These are phyloP conservation scores for Penicillium argentinense DNA, from an alignment of 495 filamentous ascomycete genomes.

Conservation along the genomic window DNA sequence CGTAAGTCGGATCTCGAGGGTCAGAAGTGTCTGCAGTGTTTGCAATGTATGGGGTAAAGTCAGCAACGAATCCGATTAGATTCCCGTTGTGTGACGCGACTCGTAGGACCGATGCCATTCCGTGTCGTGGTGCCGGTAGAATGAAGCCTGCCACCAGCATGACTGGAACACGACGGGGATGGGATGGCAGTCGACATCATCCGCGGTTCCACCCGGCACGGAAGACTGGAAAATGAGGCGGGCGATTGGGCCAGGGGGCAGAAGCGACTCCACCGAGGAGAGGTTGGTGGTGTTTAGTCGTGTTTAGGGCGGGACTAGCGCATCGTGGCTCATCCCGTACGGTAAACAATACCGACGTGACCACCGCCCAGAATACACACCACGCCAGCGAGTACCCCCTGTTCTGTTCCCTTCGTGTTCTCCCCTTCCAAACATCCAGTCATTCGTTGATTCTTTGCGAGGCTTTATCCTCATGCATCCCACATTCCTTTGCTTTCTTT, in stretches of 20 bases:
- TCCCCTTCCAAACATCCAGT: slow-evolving; percentile 32
- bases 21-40: neutral
- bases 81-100: too few relatives aligned
- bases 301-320: too few relatives aligned
- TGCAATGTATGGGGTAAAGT: neutral
- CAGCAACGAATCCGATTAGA: too few relatives aligned
- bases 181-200: slow-evolving; percentile 2
- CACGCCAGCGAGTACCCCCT: slow-evolving; percentile 5
- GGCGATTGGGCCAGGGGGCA: neutral
- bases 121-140: neutral
- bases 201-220: neutral
- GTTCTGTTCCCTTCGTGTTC: slow-evolving; percentile 23
- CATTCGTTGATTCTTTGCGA: slow-evolving; percentile 42
- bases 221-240: neutral
- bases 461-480: slow-evolving; percentile 32
- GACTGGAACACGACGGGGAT: neutral
- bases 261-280: neutral
- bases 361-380: slow-evolving; percentile 1
- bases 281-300: neutral
- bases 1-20: slow-evolving; percentile 4
- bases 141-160: slow-evolving; percentile 6
- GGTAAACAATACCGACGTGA: too few relatives aligned
- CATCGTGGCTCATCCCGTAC: too few relatives aligned
- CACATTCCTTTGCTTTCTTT: slow-evolving; percentile 26
- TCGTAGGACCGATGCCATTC: too few relatives aligned